Evolutionary conservation across 495 filamentous ascomycete species (phyloP).

Genomic region (Penicillium parvum): DNA sequence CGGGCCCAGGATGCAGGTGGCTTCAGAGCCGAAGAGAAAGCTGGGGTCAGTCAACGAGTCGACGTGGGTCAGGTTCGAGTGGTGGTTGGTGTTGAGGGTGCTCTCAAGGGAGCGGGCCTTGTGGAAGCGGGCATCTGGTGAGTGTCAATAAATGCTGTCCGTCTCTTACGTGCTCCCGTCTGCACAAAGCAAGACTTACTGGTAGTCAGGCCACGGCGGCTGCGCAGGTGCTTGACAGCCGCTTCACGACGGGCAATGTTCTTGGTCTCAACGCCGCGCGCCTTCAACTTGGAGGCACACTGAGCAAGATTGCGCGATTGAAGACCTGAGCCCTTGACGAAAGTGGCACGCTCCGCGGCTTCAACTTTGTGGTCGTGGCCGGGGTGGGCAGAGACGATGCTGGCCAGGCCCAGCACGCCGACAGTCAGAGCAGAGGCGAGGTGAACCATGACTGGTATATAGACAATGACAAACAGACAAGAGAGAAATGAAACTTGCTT

Average conservation of each 20-base stretch:
- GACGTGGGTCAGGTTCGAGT: slow-evolving; percentile 42
- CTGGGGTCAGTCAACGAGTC: slow-evolving; percentile 45
- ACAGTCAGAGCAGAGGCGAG: slow-evolving; percentile 12
- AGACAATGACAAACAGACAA: too few species aligned
- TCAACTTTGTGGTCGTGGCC: slow-evolving; percentile 46
- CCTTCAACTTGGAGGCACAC: slow-evolving; percentile 46
- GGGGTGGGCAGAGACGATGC: slow-evolving; percentile 37
- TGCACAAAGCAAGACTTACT: slow-evolving; percentile 14
- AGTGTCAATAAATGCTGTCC: background rate
- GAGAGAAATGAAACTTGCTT: too few species aligned
- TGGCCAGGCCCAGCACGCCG: slow-evolving; percentile 15
- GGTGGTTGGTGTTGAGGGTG: slow-evolving; percentile 36
- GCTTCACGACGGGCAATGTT: slow-evolving; percentile 42
- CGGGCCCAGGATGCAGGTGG: slow-evolving; percentile 53
- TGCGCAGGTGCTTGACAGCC: slow-evolving; percentile 27
- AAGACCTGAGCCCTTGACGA: slow-evolving; percentile 29
- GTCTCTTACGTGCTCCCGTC: background rate
- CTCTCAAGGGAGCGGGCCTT: slow-evolving; percentile 40
- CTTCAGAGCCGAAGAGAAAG: slow-evolving; percentile 49
- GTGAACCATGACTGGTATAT: slow-evolving; percentile 14
- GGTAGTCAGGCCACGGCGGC: slow-evolving; percentile 19
- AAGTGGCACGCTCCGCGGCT: slow-evolving; percentile 40
- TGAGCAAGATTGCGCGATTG: slow-evolving; percentile 41
- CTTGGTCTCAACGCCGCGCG: slow-evolving; percentile 43
- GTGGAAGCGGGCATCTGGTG: slow-evolving; percentile 21